phyloP scores from a whole-genome alignment of 2,329 filamentous ascomycete species.

The Monosporascus ibericus region DNA sequence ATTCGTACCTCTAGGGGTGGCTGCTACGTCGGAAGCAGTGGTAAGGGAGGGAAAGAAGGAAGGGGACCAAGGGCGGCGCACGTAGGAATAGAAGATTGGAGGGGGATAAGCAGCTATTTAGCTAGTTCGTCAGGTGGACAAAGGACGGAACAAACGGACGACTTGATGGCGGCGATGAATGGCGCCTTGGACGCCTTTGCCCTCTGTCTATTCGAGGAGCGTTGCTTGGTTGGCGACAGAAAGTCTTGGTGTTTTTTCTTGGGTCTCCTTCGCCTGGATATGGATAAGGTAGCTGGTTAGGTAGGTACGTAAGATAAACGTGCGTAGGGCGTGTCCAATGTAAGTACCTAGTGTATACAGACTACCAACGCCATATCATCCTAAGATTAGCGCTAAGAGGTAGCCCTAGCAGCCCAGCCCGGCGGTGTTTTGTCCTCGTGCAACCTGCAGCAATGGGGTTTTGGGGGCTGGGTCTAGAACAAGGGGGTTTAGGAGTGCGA shows the following conservation, averaged over 20 bases:
- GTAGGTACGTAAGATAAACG: background rate
- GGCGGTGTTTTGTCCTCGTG: no score
- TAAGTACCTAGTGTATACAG: no score
- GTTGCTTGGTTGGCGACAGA: background rate
- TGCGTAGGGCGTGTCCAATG: background rate
- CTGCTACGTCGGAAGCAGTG: no score
- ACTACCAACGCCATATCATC: no score
- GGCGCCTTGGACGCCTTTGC: background rate
- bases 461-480: no score
- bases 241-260: background rate
- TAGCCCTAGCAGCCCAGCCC: no score
- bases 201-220: background rate
- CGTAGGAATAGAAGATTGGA: no score
- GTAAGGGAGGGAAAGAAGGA: background rate
- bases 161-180: background rate
- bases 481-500: no score
- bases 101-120: background rate
- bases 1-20: no score
- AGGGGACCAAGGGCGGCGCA: background rate
- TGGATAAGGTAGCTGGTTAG: background rate
- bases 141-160: background rate
- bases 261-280: background rate
- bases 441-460: no score
- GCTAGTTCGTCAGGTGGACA: background rate
- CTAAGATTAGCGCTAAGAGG: no score